Base-by-base conservation (phyloP, 805 yeast species). In the Candida berthetii region DNA sequence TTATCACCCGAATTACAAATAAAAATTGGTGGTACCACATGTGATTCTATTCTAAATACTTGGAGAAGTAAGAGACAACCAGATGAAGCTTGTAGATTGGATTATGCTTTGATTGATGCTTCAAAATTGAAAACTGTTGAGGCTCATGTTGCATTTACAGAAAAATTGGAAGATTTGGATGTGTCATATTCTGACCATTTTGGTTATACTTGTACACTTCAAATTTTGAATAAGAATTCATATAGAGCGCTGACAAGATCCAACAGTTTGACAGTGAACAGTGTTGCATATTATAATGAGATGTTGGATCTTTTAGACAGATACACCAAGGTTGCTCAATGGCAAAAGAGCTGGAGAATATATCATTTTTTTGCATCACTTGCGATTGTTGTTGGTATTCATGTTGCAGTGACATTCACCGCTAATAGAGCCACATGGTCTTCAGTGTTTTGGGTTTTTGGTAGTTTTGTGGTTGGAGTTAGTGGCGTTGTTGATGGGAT, bases 141-240 rank as follows among this genome's bases (percentile, higher is more conserved):
- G n/a, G 89, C 95, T 0, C 60, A 69, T 7, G 96, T 89, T 2
- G 72, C 71, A 24, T 90, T 93, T 55, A 80, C 88, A 1, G 96
- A 86, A 36, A 54, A 59, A 18, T 64, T 86, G 8, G 82, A 85
- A 0, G 70, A 65, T 1, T 68, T 85, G 1, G 88, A 95, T 22
- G 35, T 33, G 7, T 84, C 95, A 4, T 82, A 76, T 47, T 87
- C 96, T 1, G 99, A 93, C 57, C 99, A 93, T 66, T 93, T 93
- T 69, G 99, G 91, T 0, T 85, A 83, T 52, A 52, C 71, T 1
- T 71, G 78, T 34, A 61, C 68, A 1, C 50, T 78, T 34, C 57
- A 65, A 37, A 44, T 69, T 3, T 41, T 55, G 16, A 50, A 57
- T 7, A 48, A 39, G 17, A 35, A 20, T 19, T 24, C 36, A 31